A percentile compares a stretch with the other conserved stretches of the same genome.
Conservation (phyloP, 139 green algal genomes). For the Auxenochlorella protothecoides region DNA sequence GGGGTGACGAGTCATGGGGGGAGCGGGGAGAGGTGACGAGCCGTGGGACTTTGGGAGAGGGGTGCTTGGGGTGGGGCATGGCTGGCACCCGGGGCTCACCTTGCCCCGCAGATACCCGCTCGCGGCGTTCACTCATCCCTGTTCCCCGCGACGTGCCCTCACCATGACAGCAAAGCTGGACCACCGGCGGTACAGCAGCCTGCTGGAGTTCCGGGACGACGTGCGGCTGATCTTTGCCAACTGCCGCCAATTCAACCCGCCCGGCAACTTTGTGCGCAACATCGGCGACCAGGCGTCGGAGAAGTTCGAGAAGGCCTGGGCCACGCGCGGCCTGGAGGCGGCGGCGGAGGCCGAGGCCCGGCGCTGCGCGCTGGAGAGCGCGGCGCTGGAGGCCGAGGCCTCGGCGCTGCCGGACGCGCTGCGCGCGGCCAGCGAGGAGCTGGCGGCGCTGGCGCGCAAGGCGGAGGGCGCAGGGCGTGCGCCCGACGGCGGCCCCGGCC, state of each 20-base stretch:
- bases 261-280: constrained; percentile 30
- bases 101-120: no score
- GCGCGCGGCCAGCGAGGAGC: constrained; percentile 33
- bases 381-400: constrained; percentile 23
- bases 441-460: constrained; percentile 34
- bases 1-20: no score
- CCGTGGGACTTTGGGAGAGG: background rate
- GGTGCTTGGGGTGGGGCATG: no score
- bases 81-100: no score
- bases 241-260: constrained; percentile 46
- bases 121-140: no score
- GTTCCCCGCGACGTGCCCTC: no score
- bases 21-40: background rate
- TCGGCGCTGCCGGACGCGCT: constrained; percentile 28
- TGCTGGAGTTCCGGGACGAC: constrained; percentile 40
- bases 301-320: constrained; percentile 49
- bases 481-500: constrained; percentile 8
- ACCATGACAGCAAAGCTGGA: constrained; percentile 12
- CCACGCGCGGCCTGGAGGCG: constrained; percentile 21
- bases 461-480: constrained; percentile 6
- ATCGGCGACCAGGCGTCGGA: constrained; percentile 36
- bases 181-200: constrained; percentile 24
- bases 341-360: constrained; percentile 31
- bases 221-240: constrained; percentile 46
- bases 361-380: constrained; percentile 18